Evolutionary conservation across 2,329 filamentous ascomycete genomes (phyloP).

Genomic region (Monosporascus sp.): DNA sequence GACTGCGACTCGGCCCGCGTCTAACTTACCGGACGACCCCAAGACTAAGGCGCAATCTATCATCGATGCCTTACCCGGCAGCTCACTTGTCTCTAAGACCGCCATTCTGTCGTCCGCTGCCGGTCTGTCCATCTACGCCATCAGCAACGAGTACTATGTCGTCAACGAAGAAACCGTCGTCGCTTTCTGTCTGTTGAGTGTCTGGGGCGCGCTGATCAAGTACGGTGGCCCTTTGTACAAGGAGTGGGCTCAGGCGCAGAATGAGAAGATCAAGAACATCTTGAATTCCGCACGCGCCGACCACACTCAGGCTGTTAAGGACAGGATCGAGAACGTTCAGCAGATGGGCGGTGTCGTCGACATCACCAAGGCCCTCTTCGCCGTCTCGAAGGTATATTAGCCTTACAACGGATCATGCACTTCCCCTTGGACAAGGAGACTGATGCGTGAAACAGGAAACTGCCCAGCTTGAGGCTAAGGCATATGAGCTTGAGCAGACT

Average conservation of each 20-base stretch:
- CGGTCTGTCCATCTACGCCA: conserved; percentile 85
- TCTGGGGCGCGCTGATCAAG: conserved; percentile 89
- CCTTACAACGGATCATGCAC: not conserved
- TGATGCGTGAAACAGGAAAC: conserved; percentile 64
- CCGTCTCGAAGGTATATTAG: conserved; percentile 82
- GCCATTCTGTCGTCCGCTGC: conserved; percentile 92
- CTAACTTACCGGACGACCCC: conserved; percentile 76
- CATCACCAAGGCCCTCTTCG: conserved; percentile 94
- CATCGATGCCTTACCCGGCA: conserved; percentile 88
- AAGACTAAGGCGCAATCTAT: conserved; percentile 97
- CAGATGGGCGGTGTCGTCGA: conserved; percentile 93
- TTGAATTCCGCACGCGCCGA: conserved; percentile 90
- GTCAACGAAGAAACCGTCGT: conserved; percentile 98
- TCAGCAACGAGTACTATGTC: conserved; percentile 99
- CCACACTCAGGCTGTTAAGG: conserved; percentile 93
- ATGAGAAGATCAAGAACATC: conserved; percentile 89
- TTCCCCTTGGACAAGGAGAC: not conserved
- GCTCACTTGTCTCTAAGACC: conserved; percentile 88
- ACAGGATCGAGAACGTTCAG: conserved; percentile 88
- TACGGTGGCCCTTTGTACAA: conserved; percentile 89
- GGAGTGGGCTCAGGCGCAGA: conserved; percentile 86
- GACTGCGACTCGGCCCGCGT: conserved; percentile 63
- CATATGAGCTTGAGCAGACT: conserved; percentile 95
- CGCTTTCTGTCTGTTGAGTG: conserved; percentile 83
- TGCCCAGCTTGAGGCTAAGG: conserved; percentile 89